Conservation (phyloP, 176 grass and related monocot genomes). For the Thinopyrum elongatum region DNA sequence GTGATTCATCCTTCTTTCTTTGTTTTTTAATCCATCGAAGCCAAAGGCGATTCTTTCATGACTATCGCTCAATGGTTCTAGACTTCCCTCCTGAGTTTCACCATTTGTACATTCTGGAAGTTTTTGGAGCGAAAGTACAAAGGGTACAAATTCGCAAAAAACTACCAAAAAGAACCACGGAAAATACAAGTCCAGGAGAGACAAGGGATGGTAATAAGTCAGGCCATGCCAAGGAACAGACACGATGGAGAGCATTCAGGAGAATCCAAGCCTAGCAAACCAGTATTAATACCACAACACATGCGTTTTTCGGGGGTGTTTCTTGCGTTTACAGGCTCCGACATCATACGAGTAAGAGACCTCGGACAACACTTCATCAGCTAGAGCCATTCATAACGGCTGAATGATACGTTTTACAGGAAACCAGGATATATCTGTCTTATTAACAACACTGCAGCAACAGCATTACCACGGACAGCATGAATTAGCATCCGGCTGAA, state of each 20-base stretch:
- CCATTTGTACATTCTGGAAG: neutral
- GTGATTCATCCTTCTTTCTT: neutral
- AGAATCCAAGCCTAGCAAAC: conserved; percentile 16
- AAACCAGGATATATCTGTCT: conserved; percentile 42
- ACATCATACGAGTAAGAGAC: conserved; percentile 9
- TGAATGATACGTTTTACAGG: conserved; percentile 43
- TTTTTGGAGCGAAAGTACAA: neutral
- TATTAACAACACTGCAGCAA: conserved; percentile 41
- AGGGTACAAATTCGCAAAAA: neutral
- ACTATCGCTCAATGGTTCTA: neutral
- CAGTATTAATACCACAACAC: conserved; percentile 41
- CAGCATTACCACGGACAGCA: conserved; percentile 6
- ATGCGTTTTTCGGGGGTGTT: conserved; percentile 18
- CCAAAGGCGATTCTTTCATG: neutral
- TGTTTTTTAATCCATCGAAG: neutral
- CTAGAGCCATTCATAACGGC: conserved; percentile 29
- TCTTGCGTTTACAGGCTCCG: conserved; percentile 44
- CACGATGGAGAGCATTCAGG: neutral
- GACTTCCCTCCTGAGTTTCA: neutral
- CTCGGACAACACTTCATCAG: conserved; percentile 24
- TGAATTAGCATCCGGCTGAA: conserved; percentile 29
- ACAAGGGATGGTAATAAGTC: neutral
- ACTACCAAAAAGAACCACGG: neutral
- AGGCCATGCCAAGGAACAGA: neutral
- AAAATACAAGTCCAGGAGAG: neutral